Evolutionary conservation across 352 stramenopile genomes (phyloP).

Genomic region (Elongisporangium senticosum): DNA sequence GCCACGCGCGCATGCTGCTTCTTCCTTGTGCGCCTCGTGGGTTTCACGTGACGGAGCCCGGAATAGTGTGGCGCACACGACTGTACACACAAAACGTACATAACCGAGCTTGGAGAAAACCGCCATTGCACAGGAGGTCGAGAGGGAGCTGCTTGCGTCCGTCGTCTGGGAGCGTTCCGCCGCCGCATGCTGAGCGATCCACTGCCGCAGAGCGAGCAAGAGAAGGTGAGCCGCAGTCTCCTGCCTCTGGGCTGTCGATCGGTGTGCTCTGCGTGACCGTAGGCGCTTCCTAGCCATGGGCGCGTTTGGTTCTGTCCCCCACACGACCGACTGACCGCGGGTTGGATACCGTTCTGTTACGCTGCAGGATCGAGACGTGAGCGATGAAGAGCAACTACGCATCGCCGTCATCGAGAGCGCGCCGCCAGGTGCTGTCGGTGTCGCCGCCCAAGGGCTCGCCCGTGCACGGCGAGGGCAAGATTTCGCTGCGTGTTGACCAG

Average conservation of each 20-base stretch:
- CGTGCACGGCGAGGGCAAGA: constrained; percentile 56
- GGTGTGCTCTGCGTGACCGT: not conserved
- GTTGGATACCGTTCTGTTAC: not conserved
- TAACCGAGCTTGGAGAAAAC: not conserved
- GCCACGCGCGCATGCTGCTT: constrained; percentile 54
- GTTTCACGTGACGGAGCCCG: not conserved
- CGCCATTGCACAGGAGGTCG: constrained; percentile 1
- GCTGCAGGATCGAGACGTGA: not conserved
- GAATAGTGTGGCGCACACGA: not conserved
- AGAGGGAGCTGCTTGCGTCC: not conserved
- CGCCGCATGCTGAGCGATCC: not conserved
- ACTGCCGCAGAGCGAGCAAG: not conserved
- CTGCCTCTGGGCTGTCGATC: not conserved
- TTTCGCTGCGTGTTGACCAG: constrained; percentile 72
- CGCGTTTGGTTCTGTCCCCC: not conserved
- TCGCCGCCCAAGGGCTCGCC: constrained; percentile 54
- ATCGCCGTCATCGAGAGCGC: constrained; percentile 21
- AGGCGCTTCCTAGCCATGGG: not conserved
- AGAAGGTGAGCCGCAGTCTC: not conserved
- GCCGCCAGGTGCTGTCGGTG: constrained; percentile 11
- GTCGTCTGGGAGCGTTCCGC: not conserved
- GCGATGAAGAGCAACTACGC: constrained; percentile 25
- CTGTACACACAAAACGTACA: not conserved
- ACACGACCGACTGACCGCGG: not conserved
- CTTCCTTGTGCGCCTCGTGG: not conserved